phyloP scores from a whole-genome alignment of 1,284 basidiomycete species.

The Pseudozyma sp. region DNA sequence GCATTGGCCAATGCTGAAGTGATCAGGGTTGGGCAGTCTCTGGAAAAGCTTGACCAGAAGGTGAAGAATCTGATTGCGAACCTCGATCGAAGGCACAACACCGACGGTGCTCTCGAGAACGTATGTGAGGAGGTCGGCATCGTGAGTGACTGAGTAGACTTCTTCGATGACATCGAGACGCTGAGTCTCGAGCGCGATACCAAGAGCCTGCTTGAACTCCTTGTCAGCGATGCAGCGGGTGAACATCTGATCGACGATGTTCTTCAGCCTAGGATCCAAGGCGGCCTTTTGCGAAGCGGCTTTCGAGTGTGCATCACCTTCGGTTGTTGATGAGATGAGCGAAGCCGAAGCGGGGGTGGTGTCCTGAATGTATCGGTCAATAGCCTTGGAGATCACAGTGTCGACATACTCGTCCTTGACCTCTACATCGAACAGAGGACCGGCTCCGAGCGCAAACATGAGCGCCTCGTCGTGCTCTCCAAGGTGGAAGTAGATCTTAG shows the following conservation, averaged over 20 bases:
- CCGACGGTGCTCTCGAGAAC: slow-evolving; percentile 66
- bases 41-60: slow-evolving; percentile 68
- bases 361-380: slow-evolving; percentile 65
- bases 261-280: slow-evolving; percentile 57
- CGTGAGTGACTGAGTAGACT: slow-evolving; percentile 61
- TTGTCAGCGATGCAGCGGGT: slow-evolving; percentile 61
- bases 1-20: slow-evolving; percentile 68
- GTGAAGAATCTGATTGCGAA: slow-evolving; percentile 62
- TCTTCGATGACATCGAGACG: slow-evolving; percentile 66
- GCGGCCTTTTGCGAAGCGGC: slow-evolving; percentile 11
- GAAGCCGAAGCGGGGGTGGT: slow-evolving; percentile 16
- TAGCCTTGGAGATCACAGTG: slow-evolving; percentile 68
- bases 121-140: slow-evolving; percentile 63
- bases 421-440: slow-evolving; percentile 65
- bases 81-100: slow-evolving; percentile 57
- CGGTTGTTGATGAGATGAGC: slow-evolving; percentile 16
- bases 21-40: slow-evolving; percentile 61
- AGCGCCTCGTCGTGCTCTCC: slow-evolving; percentile 68
- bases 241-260: slow-evolving; percentile 68
- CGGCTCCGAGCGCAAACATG: slow-evolving; percentile 67
- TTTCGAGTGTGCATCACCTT: slow-evolving; percentile 19
- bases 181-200: slow-evolving; percentile 66
- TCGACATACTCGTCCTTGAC: slow-evolving; percentile 67
- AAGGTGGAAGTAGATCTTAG: slow-evolving; percentile 68
- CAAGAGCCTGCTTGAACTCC: slow-evolving; percentile 66